A percentile compares a stretch with the other conserved stretches of the same genome.
Conservation (phyloP, 345 rosid species). For the Linum usitatissimum region DNA sequence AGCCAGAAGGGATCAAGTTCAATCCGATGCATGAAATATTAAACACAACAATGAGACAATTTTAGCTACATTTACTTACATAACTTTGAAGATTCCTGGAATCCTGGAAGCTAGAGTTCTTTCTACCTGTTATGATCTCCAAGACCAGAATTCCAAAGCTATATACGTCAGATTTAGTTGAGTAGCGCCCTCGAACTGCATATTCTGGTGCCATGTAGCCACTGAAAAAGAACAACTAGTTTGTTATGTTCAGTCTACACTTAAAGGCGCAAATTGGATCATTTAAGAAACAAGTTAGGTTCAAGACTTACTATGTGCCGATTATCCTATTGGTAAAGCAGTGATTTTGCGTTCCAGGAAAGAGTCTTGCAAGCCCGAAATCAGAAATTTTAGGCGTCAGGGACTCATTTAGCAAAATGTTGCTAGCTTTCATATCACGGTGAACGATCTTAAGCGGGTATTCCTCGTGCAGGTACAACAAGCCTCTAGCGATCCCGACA, state of each 20-base stretch:
- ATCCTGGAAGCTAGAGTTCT: not conserved
- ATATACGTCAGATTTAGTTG: not conserved
- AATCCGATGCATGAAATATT: not conserved
- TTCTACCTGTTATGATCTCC: not conserved
- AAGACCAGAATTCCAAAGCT: conserved; percentile 6
- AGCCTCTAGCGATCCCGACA: not conserved
- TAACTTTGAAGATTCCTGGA: not conserved
- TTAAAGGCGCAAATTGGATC: not conserved
- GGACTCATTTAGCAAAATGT: not conserved
- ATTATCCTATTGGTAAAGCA: not conserved
- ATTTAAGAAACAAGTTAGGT: not conserved
- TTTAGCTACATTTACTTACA: not conserved
- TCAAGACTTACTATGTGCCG: conserved; percentile 1
- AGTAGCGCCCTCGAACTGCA: not conserved
- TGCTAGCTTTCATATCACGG: conserved; percentile 6
- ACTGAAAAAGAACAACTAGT: not conserved
- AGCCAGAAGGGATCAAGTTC: not conserved
- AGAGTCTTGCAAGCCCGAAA: not conserved
- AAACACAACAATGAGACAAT: not conserved
- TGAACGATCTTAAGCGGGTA: not conserved
- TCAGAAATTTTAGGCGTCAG: not conserved
- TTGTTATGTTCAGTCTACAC: not conserved
- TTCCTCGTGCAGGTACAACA: conserved; percentile 1
- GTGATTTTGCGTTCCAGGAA: conserved; percentile 1
- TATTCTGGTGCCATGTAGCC: conserved; percentile 6